These are phyloP conservation scores for Saturnispora sanitii DNA, from an alignment of 805 yeast genomes.

Conservation along the genomic window DNA sequence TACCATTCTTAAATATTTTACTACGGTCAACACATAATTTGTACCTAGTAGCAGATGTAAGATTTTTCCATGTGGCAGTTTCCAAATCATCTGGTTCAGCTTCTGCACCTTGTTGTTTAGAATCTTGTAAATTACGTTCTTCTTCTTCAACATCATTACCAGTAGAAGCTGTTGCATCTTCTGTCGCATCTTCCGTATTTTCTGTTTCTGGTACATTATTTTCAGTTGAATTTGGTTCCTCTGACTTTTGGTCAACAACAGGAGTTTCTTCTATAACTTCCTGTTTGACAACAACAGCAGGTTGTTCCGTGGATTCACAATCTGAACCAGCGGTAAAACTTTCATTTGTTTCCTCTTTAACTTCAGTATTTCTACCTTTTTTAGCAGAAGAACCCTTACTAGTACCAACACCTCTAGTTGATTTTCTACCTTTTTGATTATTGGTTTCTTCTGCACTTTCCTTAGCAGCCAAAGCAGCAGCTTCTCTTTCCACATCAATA, in stretches of 20 bases:
- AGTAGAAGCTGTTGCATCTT: background rate
- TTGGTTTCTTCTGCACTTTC: conserved; percentile 26
- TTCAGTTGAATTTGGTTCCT: background rate
- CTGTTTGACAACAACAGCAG: too few relatives aligned
- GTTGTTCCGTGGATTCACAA: too few relatives aligned
- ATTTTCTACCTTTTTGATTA: conserved; percentile 17
- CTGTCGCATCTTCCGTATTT: background rate
- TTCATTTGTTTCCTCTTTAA: conserved; percentile 1
- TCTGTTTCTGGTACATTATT: background rate
- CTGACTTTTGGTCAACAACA: background rate
- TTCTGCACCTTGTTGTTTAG: conserved; percentile 13
- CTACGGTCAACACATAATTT: conserved; percentile 63
- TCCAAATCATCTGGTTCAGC: conserved; percentile 47
- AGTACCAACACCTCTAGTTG: conserved; percentile 27
- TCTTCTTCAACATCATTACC: conserved; percentile 20
- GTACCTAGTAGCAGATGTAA: conserved; percentile 71
- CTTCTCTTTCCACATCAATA: conserved; percentile 61
- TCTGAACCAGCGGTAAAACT: background rate
- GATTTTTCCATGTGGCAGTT: conserved; percentile 71
- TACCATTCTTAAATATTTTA: conserved; percentile 49
- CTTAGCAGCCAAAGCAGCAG: conserved; percentile 31
- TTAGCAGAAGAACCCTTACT: conserved; percentile 23
- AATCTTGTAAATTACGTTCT: conserved; percentile 8
- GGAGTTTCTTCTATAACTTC: background rate
- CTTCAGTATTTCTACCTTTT: conserved; percentile 24